Evolutionary conservation across 2,329 filamentous ascomycete species (phyloP).

Genomic region (Fusarium chlamydosporum): DNA sequence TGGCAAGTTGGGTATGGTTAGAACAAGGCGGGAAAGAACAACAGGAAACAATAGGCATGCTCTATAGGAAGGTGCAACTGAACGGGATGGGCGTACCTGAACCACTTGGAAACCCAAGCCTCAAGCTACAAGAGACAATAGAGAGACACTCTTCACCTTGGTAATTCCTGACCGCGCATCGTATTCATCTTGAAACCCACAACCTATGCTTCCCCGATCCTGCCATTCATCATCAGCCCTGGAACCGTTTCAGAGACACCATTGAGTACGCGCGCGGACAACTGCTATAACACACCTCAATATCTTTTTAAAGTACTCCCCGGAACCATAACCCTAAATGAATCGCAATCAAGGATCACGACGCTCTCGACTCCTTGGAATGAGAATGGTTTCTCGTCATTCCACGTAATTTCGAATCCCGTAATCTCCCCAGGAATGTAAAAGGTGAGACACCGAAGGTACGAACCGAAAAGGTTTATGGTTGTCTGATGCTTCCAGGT

Average conservation of each 20-base stretch:
- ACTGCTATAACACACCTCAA: not conserved
- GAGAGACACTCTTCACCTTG: conserved; percentile 20
- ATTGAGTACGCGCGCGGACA: not conserved
- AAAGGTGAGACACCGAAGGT: conserved; percentile 24
- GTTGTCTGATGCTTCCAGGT: conserved; percentile 1
- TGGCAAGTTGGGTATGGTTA: conserved; percentile 2
- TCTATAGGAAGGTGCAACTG: not conserved
- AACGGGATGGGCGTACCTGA: not conserved
- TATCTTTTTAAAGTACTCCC: not conserved
- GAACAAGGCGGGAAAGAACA: conserved; percentile 2
- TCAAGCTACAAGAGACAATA: conserved; percentile 7
- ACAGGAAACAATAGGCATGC: conserved; percentile 18
- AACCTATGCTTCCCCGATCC: not conserved
- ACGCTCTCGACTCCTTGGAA: conserved; percentile 17
- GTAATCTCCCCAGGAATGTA: conserved; percentile 41
- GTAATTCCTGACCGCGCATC: not conserved
- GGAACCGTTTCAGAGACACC: conserved; percentile 4
- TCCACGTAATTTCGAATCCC: conserved; percentile 11
- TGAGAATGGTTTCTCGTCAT: conserved; percentile 10
- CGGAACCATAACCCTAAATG: conserved; percentile 24
- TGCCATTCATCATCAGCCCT: not conserved
- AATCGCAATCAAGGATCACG: conserved; percentile 7
- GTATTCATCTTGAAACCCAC: conserved; percentile 4
- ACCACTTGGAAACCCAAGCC: not conserved
- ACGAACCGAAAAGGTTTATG: not conserved